A percentile compares a stretch with the other conserved stretches of the same genome.
These are phyloP conservation scores for Aspergillus uvarum DNA, from an alignment of 2,329 filamentous ascomycete species.

Conservation along the genomic window DNA sequence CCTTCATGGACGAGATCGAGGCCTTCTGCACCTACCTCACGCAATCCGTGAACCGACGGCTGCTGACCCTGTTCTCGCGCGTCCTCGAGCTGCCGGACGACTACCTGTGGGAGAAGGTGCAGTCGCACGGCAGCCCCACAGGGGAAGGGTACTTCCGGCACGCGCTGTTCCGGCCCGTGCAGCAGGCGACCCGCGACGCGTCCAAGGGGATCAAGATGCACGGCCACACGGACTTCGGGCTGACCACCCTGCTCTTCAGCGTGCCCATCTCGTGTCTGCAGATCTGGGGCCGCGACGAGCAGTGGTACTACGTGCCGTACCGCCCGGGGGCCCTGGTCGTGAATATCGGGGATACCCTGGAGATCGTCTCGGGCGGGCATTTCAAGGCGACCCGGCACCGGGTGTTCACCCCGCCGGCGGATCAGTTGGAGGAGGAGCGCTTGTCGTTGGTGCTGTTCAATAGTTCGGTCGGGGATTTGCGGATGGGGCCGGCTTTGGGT, in stretches of 20 bases:
- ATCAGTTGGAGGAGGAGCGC: slow-evolving; percentile 31
- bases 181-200: slow-evolving; percentile 38
- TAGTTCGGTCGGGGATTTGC: slow-evolving; percentile 46
- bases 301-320: slow-evolving; percentile 49
- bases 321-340: slow-evolving; percentile 50
- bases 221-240: slow-evolving; percentile 52
- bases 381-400: slow-evolving; percentile 50
- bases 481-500: slow-evolving; percentile 44
- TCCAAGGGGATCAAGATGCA: slow-evolving; percentile 43
- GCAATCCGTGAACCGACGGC: slow-evolving; percentile 48
- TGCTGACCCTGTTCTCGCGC: slow-evolving; percentile 44
- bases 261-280: slow-evolving; percentile 51
- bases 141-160: slow-evolving; percentile 51
- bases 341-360: slow-evolving; percentile 49
- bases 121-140: slow-evolving; percentile 44
- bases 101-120: slow-evolving; percentile 47
- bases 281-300: slow-evolving; percentile 45
- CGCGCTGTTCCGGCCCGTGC: slow-evolving; percentile 43
- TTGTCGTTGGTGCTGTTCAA: slow-evolving; percentile 47
- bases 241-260: slow-evolving; percentile 49
- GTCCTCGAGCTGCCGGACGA: slow-evolving; percentile 48
- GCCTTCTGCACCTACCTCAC: slow-evolving; percentile 51
- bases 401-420: slow-evolving; percentile 45
- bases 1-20: slow-evolving; percentile 53
- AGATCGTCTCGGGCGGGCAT: slow-evolving; percentile 49